Evolutionary conservation across 2,329 filamentous ascomycete genomes (phyloP).

Genomic region (Colletotrichum euphorbiae): DNA sequence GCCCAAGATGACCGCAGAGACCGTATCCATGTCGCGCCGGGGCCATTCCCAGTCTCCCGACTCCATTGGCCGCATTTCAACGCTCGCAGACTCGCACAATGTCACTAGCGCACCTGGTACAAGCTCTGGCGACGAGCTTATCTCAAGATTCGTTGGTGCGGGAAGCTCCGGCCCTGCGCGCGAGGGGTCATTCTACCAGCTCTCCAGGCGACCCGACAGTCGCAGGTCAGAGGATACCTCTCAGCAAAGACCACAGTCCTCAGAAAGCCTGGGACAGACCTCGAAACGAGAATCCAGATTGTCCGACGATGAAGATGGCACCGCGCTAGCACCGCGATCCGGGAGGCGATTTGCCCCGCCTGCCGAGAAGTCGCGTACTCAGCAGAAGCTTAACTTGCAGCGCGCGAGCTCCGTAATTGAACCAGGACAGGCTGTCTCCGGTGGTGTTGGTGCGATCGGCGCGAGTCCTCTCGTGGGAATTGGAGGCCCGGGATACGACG

Average conservation of each 20-base stretch:
- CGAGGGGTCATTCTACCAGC: conserved; percentile 65
- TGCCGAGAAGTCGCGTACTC: conserved; percentile 73
- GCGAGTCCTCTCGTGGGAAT: conserved; percentile 63
- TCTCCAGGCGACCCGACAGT: conserved; percentile 45
- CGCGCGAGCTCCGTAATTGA: conserved; percentile 79
- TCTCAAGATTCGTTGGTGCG: conserved; percentile 69
- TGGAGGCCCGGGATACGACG: conserved; percentile 66
- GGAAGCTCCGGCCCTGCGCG: conserved; percentile 61
- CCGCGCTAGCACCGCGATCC: conserved; percentile 60
- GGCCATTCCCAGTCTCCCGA: conserved; percentile 48
- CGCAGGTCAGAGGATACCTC: conserved; percentile 49
- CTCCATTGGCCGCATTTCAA: conserved; percentile 54
- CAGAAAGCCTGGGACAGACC: conserved; percentile 50
- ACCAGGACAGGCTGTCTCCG: conserved; percentile 61
- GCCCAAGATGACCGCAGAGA: conserved; percentile 73
- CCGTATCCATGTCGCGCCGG: conserved; percentile 58
- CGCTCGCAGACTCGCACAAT: conserved; percentile 49
- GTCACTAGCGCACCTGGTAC: conserved; percentile 44
- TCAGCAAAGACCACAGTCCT: conserved; percentile 55
- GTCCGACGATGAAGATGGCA: conserved; percentile 52
- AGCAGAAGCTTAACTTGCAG: conserved; percentile 81
- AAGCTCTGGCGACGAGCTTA: conserved; percentile 51
- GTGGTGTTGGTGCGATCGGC: conserved; percentile 53
- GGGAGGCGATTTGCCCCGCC: conserved; percentile 55
- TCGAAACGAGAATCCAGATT: conserved; percentile 15